Base-by-base conservation (phyloP, 805 yeast genomes). In the Zygoascus biomembranicola region DNA sequence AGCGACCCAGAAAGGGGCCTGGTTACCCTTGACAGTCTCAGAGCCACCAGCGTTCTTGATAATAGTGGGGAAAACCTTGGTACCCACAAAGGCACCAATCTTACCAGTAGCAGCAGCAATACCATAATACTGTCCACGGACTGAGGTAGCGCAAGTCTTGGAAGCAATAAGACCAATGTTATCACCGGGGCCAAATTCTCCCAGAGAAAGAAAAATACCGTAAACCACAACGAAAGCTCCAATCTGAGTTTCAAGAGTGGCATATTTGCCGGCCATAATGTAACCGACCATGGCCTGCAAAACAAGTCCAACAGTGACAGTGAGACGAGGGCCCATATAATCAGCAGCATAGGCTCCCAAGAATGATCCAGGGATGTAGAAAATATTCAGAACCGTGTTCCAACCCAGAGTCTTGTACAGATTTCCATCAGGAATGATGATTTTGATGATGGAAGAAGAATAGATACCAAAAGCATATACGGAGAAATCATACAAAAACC, bases 181-280 rank as follows among this genome's bases (percentile, higher is more conserved):
- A 70, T 90, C 88, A 72, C 97, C 98, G 13, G 95, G 90, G 32
- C 96, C 95, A 69, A 90, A 86, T 70, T 92, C 97, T 63, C 97
- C 97, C 49, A 88, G 75, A 6, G 96, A 76, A 67, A 81, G 73
- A 69, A 89, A 92, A 59, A 92, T 82, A 73, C 97, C 97, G 66
- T 85, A 92, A 31, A 86, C 85, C 45, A 89, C 94, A 49, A 83
- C 86, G 62, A 90, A 88, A 0, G 81, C 92, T 42, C 80, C 97
- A 64, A 88, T 75, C 61, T 84, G 78, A 42, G 78, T 63, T 56
- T 74, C 73, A 61, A 92, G 74, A 28, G 66, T 63, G 32, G 74
- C 71, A 64, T 85, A 82, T 48, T 77, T 70, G 20, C 84, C 92
- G 52, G 95, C 89, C 90, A 92, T 85, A 62, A 83, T 78, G 66